Conservation (phyloP, 495 filamentous ascomycete species). For the Trypethelium eluteriae region DNA sequence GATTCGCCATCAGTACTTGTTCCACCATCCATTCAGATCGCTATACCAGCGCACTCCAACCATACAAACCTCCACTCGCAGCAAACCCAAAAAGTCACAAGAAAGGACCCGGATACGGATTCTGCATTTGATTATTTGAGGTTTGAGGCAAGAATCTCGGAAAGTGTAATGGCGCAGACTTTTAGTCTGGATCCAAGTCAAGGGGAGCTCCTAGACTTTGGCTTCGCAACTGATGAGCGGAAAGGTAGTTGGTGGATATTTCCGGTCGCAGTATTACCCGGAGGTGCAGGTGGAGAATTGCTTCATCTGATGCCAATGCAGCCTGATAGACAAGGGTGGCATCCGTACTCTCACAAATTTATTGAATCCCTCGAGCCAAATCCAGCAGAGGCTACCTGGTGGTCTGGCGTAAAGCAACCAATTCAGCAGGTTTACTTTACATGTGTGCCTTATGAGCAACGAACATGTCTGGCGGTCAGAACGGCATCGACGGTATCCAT, state of each 20-base stretch:
- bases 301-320: conserved; percentile 43
- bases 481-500: conserved; percentile 24
- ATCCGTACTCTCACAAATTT: conserved; percentile 31
- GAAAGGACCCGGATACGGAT: conserved; percentile 13
- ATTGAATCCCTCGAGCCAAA: conserved; percentile 32
- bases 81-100: conserved; percentile 13
- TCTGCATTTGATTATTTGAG: conserved; percentile 28
- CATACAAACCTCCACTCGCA: conserved; percentile 6
- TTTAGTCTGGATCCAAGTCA: conserved; percentile 28
- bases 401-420: conserved; percentile 48
- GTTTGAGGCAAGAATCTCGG: conserved; percentile 24
- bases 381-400: conserved; percentile 44
- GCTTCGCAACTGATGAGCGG: conserved; percentile 23
- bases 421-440: conserved; percentile 64
- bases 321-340: conserved; percentile 43
- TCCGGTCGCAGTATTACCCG: conserved; percentile 41
- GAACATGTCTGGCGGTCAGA: conserved; percentile 31
- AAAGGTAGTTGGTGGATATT: conserved; percentile 12
- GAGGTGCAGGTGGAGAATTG: conserved; percentile 46
- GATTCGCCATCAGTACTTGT: conserved; percentile 9
- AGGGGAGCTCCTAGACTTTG: conserved; percentile 31
- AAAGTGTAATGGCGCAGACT: conserved; percentile 23
- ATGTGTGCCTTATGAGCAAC: conserved; percentile 33
- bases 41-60: not conserved
- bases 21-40: conserved; percentile 14